Evolutionary conservation across 768 basidiomycete species (phyloP).

Genomic region (Lanmaoa rubissima): DNA sequence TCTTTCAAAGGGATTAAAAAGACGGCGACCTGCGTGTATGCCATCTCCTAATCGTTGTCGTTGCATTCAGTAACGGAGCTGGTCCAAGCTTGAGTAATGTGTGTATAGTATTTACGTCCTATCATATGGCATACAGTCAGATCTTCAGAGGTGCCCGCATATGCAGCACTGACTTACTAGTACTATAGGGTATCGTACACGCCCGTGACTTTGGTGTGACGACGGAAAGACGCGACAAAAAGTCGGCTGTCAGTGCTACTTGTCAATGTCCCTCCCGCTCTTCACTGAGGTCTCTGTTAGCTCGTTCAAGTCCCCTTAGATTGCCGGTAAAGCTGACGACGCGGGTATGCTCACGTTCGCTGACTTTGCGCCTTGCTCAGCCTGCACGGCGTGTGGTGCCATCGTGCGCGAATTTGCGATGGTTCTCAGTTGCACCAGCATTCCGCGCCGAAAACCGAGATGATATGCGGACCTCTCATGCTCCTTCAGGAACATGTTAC

Average conservation of each 20-base stretch:
- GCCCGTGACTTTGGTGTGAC: conserved; percentile 12
- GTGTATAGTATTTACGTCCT: too few relatives aligned
- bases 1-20: neutral
- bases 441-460: conserved; percentile 1
- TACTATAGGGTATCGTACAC: too few relatives aligned
- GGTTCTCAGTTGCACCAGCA: conserved; percentile 18
- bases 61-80: too few relatives aligned
- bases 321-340: conserved; percentile 8
- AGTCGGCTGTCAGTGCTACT: neutral
- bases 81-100: too few relatives aligned
- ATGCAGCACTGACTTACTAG: too few relatives aligned
- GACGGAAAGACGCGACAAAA: conserved; percentile 5
- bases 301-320: conserved; percentile 9
- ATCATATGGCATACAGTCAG: too few relatives aligned
- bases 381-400: neutral
- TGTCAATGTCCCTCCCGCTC: conserved; percentile 12
- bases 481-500: conserved; percentile 42
- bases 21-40: too few relatives aligned
- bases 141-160: too few relatives aligned
- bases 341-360: conserved; percentile 14
- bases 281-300: conserved; percentile 18
- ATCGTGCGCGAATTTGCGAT: conserved; percentile 7
- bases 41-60: too few relatives aligned
- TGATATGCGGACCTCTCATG: neutral
- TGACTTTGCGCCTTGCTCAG: conserved; percentile 7